Evolutionary conservation across 2,329 filamentous ascomycete genomes (phyloP), one percentile per base, ranked within the genome.

Genomic region (Colletotrichum tamarilloi): DNA sequence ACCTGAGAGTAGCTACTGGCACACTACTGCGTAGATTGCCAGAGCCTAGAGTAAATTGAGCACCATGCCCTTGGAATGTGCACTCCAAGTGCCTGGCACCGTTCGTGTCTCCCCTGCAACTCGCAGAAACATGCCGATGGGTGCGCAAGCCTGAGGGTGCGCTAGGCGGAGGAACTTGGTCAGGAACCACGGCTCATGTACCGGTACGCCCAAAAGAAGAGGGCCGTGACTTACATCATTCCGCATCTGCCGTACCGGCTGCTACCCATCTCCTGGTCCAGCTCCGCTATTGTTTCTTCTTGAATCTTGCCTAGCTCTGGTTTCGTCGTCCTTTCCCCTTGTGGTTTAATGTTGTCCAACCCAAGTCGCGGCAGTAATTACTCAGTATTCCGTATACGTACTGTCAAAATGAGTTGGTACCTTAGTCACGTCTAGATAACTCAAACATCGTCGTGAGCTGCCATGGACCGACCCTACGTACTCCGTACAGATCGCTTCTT

Each of bases 281-380:
- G 53, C 66, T 69, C 59, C 58, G 60, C 70, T 57, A 22, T 60
- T 26, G 53, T 73, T 65, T 69, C 59, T 65, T 65, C 52, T 24
- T 62, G 42, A 16, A 42, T 42, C 65, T 42, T 26, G 46, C n/a
- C 46, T 26, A 55, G 49, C 53, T 69, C 55, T 38, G 46, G 70
- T 26, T 63, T 46, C 49, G 42, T 32, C 14, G 19, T 67, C 53
- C 53, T 64, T 57, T 63, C 59, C 59, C 53, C 65, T 59, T 63
- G 52, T 58, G 68, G 63, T 49, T 42, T 62, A n/a, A 19, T 49
- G 42, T n/a, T 1, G 19, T 49, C 42, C 42, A 49, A 49, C 16
- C 42, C 42, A 49, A n/a, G 42, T 49, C 42, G 5, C 42, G 38
- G 38, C 38, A 42, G 38, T 42, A 42, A 42, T 42, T 49, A 49